These are phyloP conservation scores for Dryadomyces quercivorus DNA, from an alignment of 2,329 filamentous ascomycete species.

Conservation along the genomic window DNA sequence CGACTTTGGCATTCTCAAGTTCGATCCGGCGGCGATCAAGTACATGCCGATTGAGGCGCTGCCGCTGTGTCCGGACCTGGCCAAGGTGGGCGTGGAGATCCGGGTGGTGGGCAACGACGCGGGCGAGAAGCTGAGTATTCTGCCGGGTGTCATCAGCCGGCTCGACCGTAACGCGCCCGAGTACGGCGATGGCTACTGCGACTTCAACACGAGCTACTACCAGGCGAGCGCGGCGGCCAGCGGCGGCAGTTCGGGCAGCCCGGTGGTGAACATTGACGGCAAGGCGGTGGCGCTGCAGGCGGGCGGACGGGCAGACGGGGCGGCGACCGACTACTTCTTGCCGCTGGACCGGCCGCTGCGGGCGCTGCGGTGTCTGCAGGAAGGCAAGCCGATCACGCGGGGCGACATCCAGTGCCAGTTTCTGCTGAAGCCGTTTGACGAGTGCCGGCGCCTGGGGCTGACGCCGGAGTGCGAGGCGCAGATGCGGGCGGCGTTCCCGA, in stretches of 20 bases:
- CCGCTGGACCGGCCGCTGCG: conserved; percentile 83
- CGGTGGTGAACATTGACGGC: conserved; percentile 91
- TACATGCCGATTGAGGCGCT: conserved; percentile 87
- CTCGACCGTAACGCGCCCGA: conserved; percentile 94
- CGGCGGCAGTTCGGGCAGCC: conserved; percentile 95
- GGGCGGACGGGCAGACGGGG: conserved; percentile 84
- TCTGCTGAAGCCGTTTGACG: conserved; percentile 93
- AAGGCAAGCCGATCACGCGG: conserved; percentile 62
- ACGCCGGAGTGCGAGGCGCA: conserved; percentile 76
- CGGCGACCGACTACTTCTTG: conserved; percentile 94
- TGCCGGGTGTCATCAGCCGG: conserved; percentile 93
- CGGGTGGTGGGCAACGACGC: conserved; percentile 97
- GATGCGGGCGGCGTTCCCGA: conserved; percentile 71
- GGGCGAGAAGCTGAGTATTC: conserved; percentile 93
- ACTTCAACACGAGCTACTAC: conserved; percentile 95
- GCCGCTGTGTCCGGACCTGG: conserved; percentile 71
- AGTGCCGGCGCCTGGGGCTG: conserved; percentile 81
- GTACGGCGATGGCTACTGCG: conserved; percentile 94
- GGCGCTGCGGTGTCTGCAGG: conserved; percentile 74
- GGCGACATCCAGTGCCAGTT: conserved; percentile 98
- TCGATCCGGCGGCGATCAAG: conserved; percentile 91
- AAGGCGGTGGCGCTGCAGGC: conserved; percentile 87
- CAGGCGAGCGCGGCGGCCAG: conserved; percentile 95
- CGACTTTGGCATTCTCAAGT: conserved; percentile 94
- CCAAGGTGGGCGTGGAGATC: conserved; percentile 85